Conservation (phyloP, 2,329 filamentous ascomycete species). For the Microcera coccophila region DNA sequence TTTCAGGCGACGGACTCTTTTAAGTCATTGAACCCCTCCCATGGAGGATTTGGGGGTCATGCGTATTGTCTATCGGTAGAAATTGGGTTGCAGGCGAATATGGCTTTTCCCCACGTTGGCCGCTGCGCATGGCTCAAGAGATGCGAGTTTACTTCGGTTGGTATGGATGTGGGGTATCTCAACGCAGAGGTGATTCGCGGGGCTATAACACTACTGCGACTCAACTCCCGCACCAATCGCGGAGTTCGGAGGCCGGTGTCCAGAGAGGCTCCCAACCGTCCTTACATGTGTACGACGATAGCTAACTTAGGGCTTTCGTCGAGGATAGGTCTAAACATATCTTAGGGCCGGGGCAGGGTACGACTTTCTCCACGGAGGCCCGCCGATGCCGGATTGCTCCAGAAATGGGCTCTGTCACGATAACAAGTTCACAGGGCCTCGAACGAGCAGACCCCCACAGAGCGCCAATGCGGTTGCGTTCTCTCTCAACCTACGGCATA, state of each 20-base stretch:
- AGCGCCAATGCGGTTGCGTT: no score
- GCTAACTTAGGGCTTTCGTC: background rate
- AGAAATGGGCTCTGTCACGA: no score
- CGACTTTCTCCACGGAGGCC: no score
- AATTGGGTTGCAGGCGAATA: slow-evolving; percentile 27
- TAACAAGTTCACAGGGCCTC: no score
- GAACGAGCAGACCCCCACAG: no score
- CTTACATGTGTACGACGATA: slow-evolving; percentile 8
- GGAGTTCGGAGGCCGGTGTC: slow-evolving; percentile 9
- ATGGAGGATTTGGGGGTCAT: slow-evolving; percentile 27
- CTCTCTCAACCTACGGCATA: no score
- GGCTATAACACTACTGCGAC: slow-evolving; percentile 22
- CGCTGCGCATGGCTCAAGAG: slow-evolving; percentile 14
- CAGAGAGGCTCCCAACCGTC: slow-evolving; percentile 19
- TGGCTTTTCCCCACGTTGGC: slow-evolving; percentile 27
- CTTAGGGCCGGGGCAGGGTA: no score
- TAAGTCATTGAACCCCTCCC: slow-evolving; percentile 20
- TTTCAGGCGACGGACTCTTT: slow-evolving; percentile 18
- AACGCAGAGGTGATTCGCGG: slow-evolving; percentile 18
- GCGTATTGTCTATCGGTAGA: slow-evolving; percentile 26
- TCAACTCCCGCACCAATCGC: slow-evolving; percentile 32
- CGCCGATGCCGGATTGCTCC: no score
- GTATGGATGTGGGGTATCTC: slow-evolving; percentile 26
- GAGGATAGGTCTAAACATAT: no score
- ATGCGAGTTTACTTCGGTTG: slow-evolving; percentile 19